Evolutionary conservation across 208 protist species (phyloP).

Genomic region (Vickermania ingenoplastis): DNA sequence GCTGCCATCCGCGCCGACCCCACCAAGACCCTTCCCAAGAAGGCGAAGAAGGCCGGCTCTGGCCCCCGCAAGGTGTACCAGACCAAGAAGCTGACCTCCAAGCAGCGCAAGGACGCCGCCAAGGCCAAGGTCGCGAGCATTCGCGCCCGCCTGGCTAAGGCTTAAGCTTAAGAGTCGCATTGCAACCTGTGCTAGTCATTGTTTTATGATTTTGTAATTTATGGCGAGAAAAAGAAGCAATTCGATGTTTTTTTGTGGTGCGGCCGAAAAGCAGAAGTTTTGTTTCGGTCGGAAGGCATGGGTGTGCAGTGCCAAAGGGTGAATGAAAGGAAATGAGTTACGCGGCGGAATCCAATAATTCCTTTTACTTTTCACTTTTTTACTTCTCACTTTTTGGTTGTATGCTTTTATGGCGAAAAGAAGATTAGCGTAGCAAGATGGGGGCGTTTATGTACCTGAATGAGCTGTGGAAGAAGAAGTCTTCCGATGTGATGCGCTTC

Average conservation of each 20-base stretch:
- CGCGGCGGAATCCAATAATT: no score
- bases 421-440: conserved; percentile 50
- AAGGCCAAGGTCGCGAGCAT: conserved; percentile 60
- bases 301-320: no score
- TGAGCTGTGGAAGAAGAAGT: conserved; percentile 99
- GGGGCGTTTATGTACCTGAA: conserved; percentile 99
- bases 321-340: no score
- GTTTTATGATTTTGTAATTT: conserved; percentile 1
- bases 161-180: no score
- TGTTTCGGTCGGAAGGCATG: no score
- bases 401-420: neutral
- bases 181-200: neutral
- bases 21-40: conserved; percentile 46
- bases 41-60: conserved; percentile 36
- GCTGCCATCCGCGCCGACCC: conserved; percentile 92
- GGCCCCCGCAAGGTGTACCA: conserved; percentile 36
- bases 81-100: conserved; percentile 32
- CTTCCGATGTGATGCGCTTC: conserved; percentile 99
- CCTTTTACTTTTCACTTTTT: no score
- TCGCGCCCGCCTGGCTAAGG: conserved; percentile 35
- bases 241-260: no score
- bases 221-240: no score
- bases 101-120: conserved; percentile 44
- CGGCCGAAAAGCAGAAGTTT: no score
- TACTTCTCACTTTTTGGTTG: neutral